Percentiles rank a stretch among this genome's conserved stretches.
Conservation (phyloP, 331 rosid species). For the Quercus tomentella region DNA sequence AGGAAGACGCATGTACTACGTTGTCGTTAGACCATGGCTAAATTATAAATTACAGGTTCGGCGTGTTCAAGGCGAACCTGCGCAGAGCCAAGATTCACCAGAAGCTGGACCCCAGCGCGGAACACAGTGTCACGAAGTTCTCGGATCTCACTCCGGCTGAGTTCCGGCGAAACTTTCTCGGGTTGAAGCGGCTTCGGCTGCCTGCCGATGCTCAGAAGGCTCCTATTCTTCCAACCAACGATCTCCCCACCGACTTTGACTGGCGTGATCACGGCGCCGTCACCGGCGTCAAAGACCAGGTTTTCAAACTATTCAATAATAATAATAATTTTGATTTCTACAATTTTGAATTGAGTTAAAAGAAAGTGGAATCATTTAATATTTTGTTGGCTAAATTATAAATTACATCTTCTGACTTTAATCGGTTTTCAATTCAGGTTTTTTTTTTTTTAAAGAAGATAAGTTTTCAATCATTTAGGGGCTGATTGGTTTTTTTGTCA, state of each 20-base stretch:
- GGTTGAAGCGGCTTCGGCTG: constrained; percentile 67
- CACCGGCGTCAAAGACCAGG: constrained; percentile 80
- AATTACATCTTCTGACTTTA: too few species aligned
- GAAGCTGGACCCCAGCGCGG: constrained; percentile 80
- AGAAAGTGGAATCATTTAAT: too few species aligned
- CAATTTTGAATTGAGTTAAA: too few species aligned
- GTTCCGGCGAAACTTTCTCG: constrained; percentile 65
- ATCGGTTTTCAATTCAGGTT: too few species aligned
- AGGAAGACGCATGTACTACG: too few species aligned
- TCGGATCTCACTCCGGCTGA: constrained; percentile 82
- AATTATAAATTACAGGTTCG: constrained; percentile 72
- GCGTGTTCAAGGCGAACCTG: constrained; percentile 65
- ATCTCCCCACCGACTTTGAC: constrained; percentile 81
- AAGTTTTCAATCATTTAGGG: too few species aligned
- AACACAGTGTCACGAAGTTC: constrained; percentile 81
- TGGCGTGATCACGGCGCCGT: constrained; percentile 96
- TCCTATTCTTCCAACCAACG: constrained; percentile 74
- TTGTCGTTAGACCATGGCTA: too few species aligned
- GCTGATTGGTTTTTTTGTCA: too few species aligned
- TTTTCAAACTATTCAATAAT: background rate
- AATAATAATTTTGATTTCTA: too few species aligned
- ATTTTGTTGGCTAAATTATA: too few species aligned
- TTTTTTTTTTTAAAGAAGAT: too few species aligned
- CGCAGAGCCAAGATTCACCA: constrained; percentile 68
- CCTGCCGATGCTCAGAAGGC: constrained; percentile 67